Evolutionary conservation across 345 rosid species (phyloP), one percentile per base, ranked within the genome.

Genomic region (Excoecaria agallocha): DNA sequence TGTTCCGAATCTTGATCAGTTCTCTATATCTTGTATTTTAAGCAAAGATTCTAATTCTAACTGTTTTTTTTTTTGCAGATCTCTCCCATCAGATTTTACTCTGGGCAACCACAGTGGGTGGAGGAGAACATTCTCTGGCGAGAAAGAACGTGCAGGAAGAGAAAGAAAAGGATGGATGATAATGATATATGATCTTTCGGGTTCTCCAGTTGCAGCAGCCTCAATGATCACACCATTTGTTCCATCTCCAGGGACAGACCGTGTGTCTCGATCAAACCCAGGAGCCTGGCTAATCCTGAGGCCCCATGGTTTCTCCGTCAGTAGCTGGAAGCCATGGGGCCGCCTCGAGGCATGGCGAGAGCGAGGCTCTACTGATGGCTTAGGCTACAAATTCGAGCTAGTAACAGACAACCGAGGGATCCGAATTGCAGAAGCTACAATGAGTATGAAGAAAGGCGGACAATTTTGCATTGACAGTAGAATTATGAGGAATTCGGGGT

Each of bases 241-340:
- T 55, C 90, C 98, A 24, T 94, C 96, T 17, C 98, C 96, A 0
- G 98, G 97, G 6, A 79, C 98, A 8, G 94, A 91, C 71, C 93
- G 94, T 12, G 98, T 94, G 25, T 91, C 97, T 6, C 82, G 98
- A 59, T 92, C 96, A 0, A 94, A 92, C 87, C 94, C 97, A 0
- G 98, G 98, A 3, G 91, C 97, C 1, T 94, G 98, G 98, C 90
- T 94, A 6, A 94, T 94, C 72, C 93, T 94, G 52, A 83, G 97
- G 1, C 97, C 98, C 8, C 73, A 87, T 5, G 92, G 96, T 2
- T 76, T 87, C 81, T 91, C 91, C 0, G 89, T 88, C 64, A 90
- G 91, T 79, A 89, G 87, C 74, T 94, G 98, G 97, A 94, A 94
- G 66, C 94, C 98, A 0, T 94, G 97, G 98, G 98, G 98, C 12